Evolutionary conservation across 2,329 filamentous ascomycete species (phyloP).

Genomic region (Eutypella sp.): DNA sequence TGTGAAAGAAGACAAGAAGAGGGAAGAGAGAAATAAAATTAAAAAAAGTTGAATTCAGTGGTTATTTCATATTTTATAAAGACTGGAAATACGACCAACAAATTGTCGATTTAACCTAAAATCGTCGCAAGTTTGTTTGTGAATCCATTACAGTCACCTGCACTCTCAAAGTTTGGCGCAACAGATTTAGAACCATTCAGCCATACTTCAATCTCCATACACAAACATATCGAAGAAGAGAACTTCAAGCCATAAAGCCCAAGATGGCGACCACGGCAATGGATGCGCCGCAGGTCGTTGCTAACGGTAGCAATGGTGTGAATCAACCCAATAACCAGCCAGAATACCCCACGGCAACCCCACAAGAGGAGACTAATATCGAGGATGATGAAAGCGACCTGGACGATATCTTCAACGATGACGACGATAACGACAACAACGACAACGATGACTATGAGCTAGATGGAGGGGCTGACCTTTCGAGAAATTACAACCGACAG

Average conservation of each 20-base stretch:
- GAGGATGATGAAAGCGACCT: conserved; percentile 32
- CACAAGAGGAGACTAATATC: conserved; percentile 25
- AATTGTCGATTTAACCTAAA: too few relatives aligned
- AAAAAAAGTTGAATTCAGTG: too few relatives aligned
- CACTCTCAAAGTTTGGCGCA: too few relatives aligned
- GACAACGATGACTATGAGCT: conserved; percentile 53
- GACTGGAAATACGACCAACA: too few relatives aligned
- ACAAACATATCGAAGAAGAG: background rate
- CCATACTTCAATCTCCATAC: too few relatives aligned
- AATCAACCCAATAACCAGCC: conserved; percentile 26
- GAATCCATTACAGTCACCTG: too few relatives aligned
- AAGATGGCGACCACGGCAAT: conserved; percentile 35
- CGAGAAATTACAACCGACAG: conserved; percentile 86
- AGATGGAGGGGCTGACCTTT: conserved; percentile 62
- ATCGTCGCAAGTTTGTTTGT: too few relatives aligned
- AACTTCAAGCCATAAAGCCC: background rate
- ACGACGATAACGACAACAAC: conserved; percentile 39
- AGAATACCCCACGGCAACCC: conserved; percentile 15
- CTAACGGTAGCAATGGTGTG: conserved; percentile 6
- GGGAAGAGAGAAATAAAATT: too few relatives aligned
- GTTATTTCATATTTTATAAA: too few relatives aligned
- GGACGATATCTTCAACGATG: conserved; percentile 36
- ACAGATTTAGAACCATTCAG: too few relatives aligned
- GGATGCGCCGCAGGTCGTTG: conserved; percentile 26
- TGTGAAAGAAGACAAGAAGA: too few relatives aligned